Base-by-base conservation (phyloP, 768 basidiomycete genomes). In the Coprinellus aureogranulatus region DNA sequence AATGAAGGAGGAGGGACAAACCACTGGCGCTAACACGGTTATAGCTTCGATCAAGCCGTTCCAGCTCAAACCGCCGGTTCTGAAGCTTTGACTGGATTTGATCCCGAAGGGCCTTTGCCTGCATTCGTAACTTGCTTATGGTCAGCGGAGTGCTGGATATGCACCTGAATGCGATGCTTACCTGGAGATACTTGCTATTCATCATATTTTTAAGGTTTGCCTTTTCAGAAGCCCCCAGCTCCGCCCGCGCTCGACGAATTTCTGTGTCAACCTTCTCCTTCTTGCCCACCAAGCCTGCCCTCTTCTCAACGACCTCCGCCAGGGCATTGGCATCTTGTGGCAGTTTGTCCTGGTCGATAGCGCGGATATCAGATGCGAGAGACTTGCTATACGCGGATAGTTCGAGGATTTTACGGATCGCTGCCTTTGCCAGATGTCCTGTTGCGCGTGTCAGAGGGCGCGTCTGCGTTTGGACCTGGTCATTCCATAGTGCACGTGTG, bases 11-110 rank as follows among this genome's bases (percentile, higher is more conserved):
- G n/a, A n/a, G n/a, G n/a, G n/a, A n/a, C n/a, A n/a, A n/a, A n/a
- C n/a, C n/a, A n/a, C n/a, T n/a, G n/a, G n/a, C n/a, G n/a, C n/a
- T n/a, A n/a, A n/a, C n/a, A n/a, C n/a, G 61, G 48, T 63, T 14
- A 51, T 34, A 34, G 4, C n/a, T 44, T 12, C 65, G 41, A 56
- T 72, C 61, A 0, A 69, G 27, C 12, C 55, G 34, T 11, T 70
- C 65, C 27, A 67, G 26, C 54, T 72, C 70, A 64, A 70, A 73
- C 57, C 71, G 72, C 4, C 61, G 50, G 16, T 63, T 45, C 2
- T 61, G 54, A 5, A 71, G 52, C 3, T 48, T 47, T 30, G 69
- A 61, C 0, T 62, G 60, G 1, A 71, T 57, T 4, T 62, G 39
- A 12, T 55, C 46, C 54, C 72, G 72, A 14, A 70, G 18, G 5